Evolutionary conservation across 345 rosid genomes (phyloP).

Genomic region (Brassica incana): DNA sequence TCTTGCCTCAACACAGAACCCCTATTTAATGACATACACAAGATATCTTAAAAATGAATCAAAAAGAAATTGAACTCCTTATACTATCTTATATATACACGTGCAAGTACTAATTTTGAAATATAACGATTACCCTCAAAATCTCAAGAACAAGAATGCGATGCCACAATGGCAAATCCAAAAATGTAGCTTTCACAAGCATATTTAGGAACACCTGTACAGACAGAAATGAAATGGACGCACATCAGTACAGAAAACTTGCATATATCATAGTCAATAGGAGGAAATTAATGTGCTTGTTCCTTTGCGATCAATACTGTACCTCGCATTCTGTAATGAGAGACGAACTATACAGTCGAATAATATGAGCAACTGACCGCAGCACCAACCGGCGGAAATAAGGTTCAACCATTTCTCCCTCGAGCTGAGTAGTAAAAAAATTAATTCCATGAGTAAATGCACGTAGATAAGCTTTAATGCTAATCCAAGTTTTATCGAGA

Average conservation of each 20-base stretch:
- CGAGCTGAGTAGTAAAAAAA: slow-evolving; percentile 56
- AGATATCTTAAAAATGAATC: slow-evolving; percentile 17
- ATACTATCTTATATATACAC: background rate
- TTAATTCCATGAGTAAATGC: slow-evolving; percentile 23
- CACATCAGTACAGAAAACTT: slow-evolving; percentile 15
- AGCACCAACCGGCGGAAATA: slow-evolving; percentile 92
- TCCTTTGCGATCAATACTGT: slow-evolving; percentile 22
- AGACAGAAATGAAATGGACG: slow-evolving; percentile 19
- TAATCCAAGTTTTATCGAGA: slow-evolving; percentile 18
- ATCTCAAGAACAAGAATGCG: slow-evolving; percentile 99
- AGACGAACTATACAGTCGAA: slow-evolving; percentile 85
- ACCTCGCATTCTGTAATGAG: slow-evolving; percentile 97
- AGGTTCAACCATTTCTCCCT: slow-evolving; percentile 98
- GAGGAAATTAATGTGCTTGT: background rate
- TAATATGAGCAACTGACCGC: slow-evolving; percentile 95
- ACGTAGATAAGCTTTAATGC: slow-evolving; percentile 5
- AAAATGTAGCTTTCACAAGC: slow-evolving; percentile 86
- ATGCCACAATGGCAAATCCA: slow-evolving; percentile 97
- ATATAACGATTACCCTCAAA: slow-evolving; percentile 68
- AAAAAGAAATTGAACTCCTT: slow-evolving; percentile 4
- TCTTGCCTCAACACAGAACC: slow-evolving; percentile 95
- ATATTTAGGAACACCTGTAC: slow-evolving; percentile 95
- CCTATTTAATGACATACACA: slow-evolving; percentile 56
- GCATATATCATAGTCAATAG: slow-evolving; percentile 12
- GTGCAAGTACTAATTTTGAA: background rate